Percentiles rank a stretch among this genome's conserved stretches.
Conservation (phyloP, 495 filamentous ascomycete genomes). For the Talaromyces stipitatus region DNA sequence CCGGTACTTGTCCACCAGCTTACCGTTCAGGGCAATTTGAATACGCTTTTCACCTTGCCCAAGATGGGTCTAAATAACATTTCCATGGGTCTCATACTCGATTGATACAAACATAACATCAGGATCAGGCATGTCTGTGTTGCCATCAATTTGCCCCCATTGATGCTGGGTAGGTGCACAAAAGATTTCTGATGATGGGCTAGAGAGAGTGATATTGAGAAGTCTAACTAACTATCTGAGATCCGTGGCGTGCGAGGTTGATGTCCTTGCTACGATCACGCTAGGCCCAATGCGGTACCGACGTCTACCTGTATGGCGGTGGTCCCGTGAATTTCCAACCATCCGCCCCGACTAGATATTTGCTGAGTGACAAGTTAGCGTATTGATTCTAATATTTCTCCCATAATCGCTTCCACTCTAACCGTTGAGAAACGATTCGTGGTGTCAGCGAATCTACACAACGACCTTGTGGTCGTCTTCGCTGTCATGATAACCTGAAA, state of each 20-base stretch:
- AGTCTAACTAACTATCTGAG: no score
- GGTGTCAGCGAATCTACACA: not conserved
- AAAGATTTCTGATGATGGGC: no score
- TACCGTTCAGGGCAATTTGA: not conserved
- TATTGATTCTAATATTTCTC: no score
- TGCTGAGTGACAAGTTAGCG: not conserved
- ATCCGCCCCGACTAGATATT: not conserved
- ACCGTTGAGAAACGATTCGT: not conserved
- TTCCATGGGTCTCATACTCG: slow-evolving; percentile 26
- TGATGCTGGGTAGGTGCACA: not conserved
- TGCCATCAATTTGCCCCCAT: slow-evolving; percentile 39
- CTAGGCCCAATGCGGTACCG: no score
- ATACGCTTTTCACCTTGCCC: not conserved
- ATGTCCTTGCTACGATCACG: no score
- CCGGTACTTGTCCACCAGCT: not conserved
- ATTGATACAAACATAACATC: slow-evolving; percentile 15
- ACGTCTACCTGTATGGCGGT: no score
- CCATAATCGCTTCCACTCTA: not conserved
- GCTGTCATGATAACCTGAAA: not conserved
- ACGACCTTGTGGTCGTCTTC: not conserved
- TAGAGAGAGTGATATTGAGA: no score
- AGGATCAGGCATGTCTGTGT: slow-evolving; percentile 35
- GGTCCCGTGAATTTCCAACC: not conserved
- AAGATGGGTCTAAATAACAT: not conserved
- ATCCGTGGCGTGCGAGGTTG: no score